Evolutionary conservation across 108 stramenopile species (phyloP), one percentile per base, ranked within the genome.

Genomic region (Pseudonitzschia delicatissima): DNA sequence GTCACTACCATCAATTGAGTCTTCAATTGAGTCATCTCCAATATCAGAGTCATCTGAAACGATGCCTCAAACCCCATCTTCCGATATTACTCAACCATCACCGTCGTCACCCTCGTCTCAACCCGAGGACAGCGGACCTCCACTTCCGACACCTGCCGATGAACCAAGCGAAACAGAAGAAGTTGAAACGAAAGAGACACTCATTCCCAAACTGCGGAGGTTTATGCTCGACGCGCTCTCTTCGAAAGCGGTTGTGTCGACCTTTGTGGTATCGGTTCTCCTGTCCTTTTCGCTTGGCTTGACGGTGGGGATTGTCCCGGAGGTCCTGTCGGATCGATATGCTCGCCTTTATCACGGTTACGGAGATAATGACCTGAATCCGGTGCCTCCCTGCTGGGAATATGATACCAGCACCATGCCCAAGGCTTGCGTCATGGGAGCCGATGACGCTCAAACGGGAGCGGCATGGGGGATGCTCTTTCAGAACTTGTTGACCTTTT

Each of bases 301-400:
- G 18, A 86, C 83, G 6, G 71, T 87, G 28, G 85, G 82, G 11
- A 61, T 88, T 1, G 77, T 87, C 31, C 91, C 91, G 0, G 79
- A 78, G 49, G 60, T 88, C 0, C 68, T 82, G 4, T 64, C 82
- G 18, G 91, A 92, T 74, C 82, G 87, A 45, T 92, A 86, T 69
- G 91, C 91, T n/a, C 67, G 87, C 55, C 44, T 88, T 0, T 44
- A 71, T 60, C 83, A 92, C 63, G 79, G 72, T 2, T 92, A 85
- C n/a, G 47, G 20, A 2, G 47, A 7, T 18, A 23, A 23, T 21
- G 47, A 21, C 2, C 3, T 4, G 7, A 7, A 2, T 23, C 13
- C 9, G 9, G 47, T 23, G 4, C 57, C 20, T 2, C 76, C 73
- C n/a, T 85, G 80, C 52, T 75, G 60, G 29, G 44, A 59, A 11